Conservation (phyloP, 805 yeast species). For the Cyberlindnera suaveolens region DNA sequence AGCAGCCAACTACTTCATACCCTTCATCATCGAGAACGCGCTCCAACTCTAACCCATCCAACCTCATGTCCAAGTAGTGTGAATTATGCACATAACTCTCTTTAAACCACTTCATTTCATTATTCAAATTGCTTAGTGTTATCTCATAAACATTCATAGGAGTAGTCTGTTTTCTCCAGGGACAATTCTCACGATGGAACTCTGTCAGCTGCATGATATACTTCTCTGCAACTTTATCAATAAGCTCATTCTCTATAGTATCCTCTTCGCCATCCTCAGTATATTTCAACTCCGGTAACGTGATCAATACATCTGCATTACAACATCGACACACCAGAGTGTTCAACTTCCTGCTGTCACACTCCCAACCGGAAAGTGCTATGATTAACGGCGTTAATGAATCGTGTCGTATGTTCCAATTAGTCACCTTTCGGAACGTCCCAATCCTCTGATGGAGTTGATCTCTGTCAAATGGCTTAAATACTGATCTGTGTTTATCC, state of each 20-base stretch:
- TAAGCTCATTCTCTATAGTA: slow-evolving; percentile 1
- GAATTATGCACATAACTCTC: slow-evolving; percentile 6
- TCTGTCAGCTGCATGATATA: slow-evolving; percentile 8
- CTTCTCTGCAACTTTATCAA: slow-evolving; percentile 9
- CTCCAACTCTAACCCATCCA: slow-evolving; percentile 3
- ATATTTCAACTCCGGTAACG: slow-evolving; percentile 17
- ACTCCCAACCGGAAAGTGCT: slow-evolving; percentile 48
- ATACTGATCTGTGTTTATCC: not conserved
- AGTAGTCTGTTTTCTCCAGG: slow-evolving; percentile 17
- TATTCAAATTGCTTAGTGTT: slow-evolving; percentile 5
- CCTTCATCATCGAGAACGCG: slow-evolving; percentile 1
- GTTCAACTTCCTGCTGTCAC: slow-evolving; percentile 24
- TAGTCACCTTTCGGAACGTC: slow-evolving; percentile 35
- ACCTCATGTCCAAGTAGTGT: not conserved
- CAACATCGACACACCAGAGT: slow-evolving; percentile 30
- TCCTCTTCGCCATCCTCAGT: slow-evolving; percentile 7
- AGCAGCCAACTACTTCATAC: not conserved
- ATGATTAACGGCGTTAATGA: slow-evolving; percentile 40
- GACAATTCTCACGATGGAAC: slow-evolving; percentile 18
- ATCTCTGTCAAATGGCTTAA: slow-evolving; percentile 30
- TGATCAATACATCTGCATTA: slow-evolving; percentile 24
- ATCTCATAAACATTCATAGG: slow-evolving; percentile 16
- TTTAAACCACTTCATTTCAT: slow-evolving; percentile 4
- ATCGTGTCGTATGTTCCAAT: slow-evolving; percentile 36
- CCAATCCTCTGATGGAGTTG: slow-evolving; percentile 34